Percentiles rank a stretch among this genome's conserved stretches.
phyloP scores from a whole-genome alignment of 306 rosid species.

The Benincasa hispida region DNA sequence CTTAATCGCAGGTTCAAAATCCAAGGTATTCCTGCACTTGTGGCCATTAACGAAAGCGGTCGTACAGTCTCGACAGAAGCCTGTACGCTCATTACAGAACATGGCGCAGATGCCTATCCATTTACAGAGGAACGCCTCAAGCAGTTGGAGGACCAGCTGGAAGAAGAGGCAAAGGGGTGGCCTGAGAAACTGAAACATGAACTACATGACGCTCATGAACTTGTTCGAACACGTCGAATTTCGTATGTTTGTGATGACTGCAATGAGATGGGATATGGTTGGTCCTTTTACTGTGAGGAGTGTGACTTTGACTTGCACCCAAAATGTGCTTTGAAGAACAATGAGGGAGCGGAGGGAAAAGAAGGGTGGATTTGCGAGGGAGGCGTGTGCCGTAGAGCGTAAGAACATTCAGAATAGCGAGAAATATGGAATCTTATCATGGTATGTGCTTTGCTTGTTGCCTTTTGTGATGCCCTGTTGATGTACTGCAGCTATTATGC shows the following conservation, averaged over 20 bases:
- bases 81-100: conserved; percentile 16
- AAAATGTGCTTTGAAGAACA: conserved; percentile 34
- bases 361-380: conserved; percentile 51
- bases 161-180: conserved; percentile 51
- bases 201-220: conserved; percentile 42
- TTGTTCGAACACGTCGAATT: conserved; percentile 22
- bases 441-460: neutral
- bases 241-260: conserved; percentile 31
- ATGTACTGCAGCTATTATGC: neutral
- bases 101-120: conserved; percentile 69
- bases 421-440: neutral
- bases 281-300: conserved; percentile 50
- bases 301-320: conserved; percentile 66
- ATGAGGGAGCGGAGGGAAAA: conserved; percentile 16
- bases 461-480: neutral
- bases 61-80: conserved; percentile 51
- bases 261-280: conserved; percentile 16
- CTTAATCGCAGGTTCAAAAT: conserved; percentile 47
- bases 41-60: conserved; percentile 56
- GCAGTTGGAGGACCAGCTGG: conserved; percentile 30
- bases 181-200: conserved; percentile 37
- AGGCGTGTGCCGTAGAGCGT: conserved; percentile 37
- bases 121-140: conserved; percentile 40
- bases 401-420: neutral
- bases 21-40: conserved; percentile 43